Percentiles rank a stretch among this genome's conserved stretches.
Conservation (phyloP, 2,329 filamentous ascomycete genomes). For the Hypoxylon sp. region DNA sequence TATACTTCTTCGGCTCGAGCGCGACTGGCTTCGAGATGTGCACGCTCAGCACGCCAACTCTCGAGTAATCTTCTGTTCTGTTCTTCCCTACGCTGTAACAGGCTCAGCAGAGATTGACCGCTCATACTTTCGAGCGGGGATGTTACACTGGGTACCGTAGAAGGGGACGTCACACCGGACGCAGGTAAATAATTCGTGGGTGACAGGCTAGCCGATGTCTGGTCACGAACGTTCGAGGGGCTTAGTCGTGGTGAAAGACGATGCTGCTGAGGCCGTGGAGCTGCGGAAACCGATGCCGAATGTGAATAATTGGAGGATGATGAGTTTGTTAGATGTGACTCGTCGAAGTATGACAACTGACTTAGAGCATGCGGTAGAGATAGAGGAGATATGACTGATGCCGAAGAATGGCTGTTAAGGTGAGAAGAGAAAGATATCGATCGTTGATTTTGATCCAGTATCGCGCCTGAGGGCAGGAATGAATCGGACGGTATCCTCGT, state of each 20-base stretch:
- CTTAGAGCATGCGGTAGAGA: conserved; percentile 57
- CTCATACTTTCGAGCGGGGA: conserved; percentile 48
- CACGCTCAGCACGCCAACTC: conserved; percentile 69
- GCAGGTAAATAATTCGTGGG: conserved; percentile 47
- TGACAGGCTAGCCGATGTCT: conserved; percentile 55
- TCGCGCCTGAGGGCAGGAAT: conserved; percentile 59
- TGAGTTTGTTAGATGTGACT: conserved; percentile 45
- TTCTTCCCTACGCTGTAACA: conserved; percentile 51
- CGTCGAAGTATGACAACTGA: conserved; percentile 58
- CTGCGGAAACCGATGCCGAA: conserved; percentile 44
- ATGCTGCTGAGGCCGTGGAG: conserved; percentile 44
- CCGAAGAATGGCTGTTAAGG: conserved; percentile 52
- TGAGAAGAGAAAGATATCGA: conserved; percentile 48
- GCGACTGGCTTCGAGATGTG: conserved; percentile 68
- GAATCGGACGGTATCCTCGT: conserved; percentile 60
- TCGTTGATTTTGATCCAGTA: conserved; percentile 55
- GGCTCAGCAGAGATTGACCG: conserved; percentile 41
- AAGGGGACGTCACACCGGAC: conserved; percentile 48
- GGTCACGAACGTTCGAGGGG: conserved; percentile 44
- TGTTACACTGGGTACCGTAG: conserved; percentile 34
- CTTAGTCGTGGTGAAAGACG: conserved; percentile 49
- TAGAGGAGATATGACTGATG: conserved; percentile 60
- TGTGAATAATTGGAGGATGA: conserved; percentile 46
- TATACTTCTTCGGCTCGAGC: conserved; percentile 70
- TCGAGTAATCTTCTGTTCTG: conserved; percentile 57